Conservation (phyloP, 768 basidiomycete species). For the Postia placenta region DNA sequence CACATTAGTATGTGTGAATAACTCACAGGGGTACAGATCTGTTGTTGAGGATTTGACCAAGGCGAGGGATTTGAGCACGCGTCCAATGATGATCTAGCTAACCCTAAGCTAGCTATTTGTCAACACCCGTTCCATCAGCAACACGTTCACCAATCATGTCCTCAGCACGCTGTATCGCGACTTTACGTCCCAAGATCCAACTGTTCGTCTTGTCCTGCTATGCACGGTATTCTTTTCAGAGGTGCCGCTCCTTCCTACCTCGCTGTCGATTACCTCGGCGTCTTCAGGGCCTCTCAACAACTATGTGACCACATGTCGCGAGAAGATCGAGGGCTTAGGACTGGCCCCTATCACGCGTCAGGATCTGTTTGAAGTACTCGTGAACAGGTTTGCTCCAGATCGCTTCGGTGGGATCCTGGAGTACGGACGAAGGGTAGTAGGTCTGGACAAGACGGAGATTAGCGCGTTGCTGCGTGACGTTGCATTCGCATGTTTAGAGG, state of each 20-base stretch:
- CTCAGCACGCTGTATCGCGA: slow-evolving; percentile 61
- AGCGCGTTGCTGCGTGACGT: slow-evolving; percentile 52
- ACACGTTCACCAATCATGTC: slow-evolving; percentile 38
- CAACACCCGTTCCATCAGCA: slow-evolving; percentile 61
- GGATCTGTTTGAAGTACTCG: slow-evolving; percentile 57
- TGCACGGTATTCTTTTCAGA: slow-evolving; percentile 52
- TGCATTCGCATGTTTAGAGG: slow-evolving; percentile 50
- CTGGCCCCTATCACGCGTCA: slow-evolving; percentile 49
- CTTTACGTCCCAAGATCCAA: slow-evolving; percentile 55
- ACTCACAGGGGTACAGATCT: slow-evolving; percentile 23
- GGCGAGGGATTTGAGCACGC: slow-evolving; percentile 35
- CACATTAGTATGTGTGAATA: too few species aligned
- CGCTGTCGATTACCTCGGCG: slow-evolving; percentile 18
- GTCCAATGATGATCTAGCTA: slow-evolving; percentile 2
- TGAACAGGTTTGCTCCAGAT: slow-evolving; percentile 66
- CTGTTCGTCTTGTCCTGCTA: slow-evolving; percentile 69
- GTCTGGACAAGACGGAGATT: slow-evolving; percentile 36
- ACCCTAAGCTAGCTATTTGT: slow-evolving; percentile 49
- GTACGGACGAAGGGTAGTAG: slow-evolving; percentile 40
- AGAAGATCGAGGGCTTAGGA: slow-evolving; percentile 49
- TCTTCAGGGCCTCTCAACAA: slow-evolving; percentile 3
- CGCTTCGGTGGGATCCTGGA: slow-evolving; percentile 42
- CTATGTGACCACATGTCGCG: slow-evolving; percentile 21
- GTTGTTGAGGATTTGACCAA: slow-evolving; percentile 64
- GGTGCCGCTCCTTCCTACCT: slow-evolving; percentile 17